A percentile compares a stretch with the other conserved stretches of the same genome.
Conservation (phyloP, 148 eudicot genomes). For the Silene uniflora region DNA sequence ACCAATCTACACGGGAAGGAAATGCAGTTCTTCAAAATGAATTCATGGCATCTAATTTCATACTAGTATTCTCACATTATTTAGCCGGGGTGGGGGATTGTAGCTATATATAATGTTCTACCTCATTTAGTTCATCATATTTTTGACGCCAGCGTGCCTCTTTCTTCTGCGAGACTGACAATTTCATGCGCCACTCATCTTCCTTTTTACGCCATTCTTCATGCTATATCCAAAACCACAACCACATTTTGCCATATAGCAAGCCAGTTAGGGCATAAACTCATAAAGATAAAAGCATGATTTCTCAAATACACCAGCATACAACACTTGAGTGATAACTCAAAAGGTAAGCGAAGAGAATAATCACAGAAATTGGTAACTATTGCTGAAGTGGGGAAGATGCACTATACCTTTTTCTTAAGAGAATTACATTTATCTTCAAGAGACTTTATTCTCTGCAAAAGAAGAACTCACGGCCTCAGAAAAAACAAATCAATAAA, state of each 20-base stretch:
- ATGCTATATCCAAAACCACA: conserved; percentile 36
- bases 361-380: background rate
- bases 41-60: background rate
- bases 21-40: background rate
- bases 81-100: background rate
- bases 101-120: conserved; percentile 3
- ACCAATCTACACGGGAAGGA: background rate
- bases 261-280: background rate
- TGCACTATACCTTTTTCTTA: conserved; percentile 56
- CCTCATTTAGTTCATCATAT: conserved; percentile 51
- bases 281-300: background rate
- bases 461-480: conserved; percentile 8
- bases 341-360: background rate
- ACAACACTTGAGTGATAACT: background rate
- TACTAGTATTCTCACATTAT: background rate
- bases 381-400: background rate
- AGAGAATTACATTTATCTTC: conserved; percentile 70
- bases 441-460: conserved; percentile 66
- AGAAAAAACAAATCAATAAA: background rate
- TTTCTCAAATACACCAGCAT: background rate
- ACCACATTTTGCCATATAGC: background rate
- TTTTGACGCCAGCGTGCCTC: conserved; percentile 50
- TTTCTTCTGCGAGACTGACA: conserved; percentile 44
- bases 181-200: conserved; percentile 33
- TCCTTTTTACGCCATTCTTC: conserved; percentile 55